Conservation (phyloP, 768 basidiomycete genomes). For the Pisolithus orientalis region DNA sequence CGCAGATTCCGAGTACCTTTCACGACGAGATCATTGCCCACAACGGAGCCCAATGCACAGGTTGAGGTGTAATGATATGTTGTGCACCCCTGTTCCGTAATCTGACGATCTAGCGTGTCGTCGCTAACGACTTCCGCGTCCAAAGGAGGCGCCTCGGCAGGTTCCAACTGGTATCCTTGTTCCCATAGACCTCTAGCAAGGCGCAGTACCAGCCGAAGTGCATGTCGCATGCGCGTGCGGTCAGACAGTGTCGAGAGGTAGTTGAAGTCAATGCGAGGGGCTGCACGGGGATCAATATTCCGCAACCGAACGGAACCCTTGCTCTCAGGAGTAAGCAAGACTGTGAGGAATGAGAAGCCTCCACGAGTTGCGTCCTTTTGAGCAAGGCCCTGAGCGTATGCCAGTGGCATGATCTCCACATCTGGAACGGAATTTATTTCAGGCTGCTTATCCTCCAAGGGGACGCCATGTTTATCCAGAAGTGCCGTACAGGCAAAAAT, state of each 20-base stretch:
- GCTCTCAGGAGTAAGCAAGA: slow-evolving; percentile 18
- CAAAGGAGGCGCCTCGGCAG: not conserved
- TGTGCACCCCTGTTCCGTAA: slow-evolving; percentile 11
- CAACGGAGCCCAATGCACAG: slow-evolving; percentile 39
- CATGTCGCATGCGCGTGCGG: slow-evolving; percentile 10
- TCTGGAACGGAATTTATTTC: slow-evolving; percentile 28
- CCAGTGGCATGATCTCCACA: slow-evolving; percentile 33
- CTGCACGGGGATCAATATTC: slow-evolving; percentile 12
- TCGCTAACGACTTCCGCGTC: not conserved
- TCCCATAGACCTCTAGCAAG: not conserved
- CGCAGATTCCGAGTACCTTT: slow-evolving; percentile 40
- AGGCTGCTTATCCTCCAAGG: slow-evolving; percentile 9
- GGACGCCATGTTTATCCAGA: slow-evolving; percentile 14
- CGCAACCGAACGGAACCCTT: slow-evolving; percentile 15
- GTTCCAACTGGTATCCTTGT: not conserved
- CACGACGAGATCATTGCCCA: slow-evolving; percentile 39
- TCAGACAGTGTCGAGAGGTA: not conserved
- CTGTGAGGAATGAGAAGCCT: slow-evolving; percentile 19
- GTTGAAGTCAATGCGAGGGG: slow-evolving; percentile 10
- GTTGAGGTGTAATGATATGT: slow-evolving; percentile 32
- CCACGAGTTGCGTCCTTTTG: slow-evolving; percentile 11
- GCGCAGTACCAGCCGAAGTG: not conserved
- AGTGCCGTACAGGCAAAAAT: slow-evolving; percentile 25
- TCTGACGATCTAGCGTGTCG: not conserved
- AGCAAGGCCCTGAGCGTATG: not conserved